Percentiles rank a stretch among this genome's conserved stretches.
Evolutionary conservation across 2,329 filamentous ascomycete genomes (phyloP).

Genomic region (Clarireedia sp.): DNA sequence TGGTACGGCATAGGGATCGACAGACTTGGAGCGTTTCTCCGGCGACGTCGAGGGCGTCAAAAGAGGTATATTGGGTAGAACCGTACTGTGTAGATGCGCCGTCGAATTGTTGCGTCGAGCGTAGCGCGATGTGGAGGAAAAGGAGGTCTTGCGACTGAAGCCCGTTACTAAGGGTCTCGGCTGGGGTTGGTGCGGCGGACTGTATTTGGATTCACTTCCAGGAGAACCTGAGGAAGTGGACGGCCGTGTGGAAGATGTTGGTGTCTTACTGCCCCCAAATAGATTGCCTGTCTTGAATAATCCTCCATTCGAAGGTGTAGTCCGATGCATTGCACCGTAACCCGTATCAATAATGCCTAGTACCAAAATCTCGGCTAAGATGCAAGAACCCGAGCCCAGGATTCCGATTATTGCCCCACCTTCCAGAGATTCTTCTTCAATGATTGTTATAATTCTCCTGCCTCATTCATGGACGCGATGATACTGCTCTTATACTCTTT

Average conservation of each 20-base stretch:
- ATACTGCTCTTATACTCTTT: too few species aligned
- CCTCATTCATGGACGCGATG: not conserved
- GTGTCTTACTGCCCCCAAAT: constrained; percentile 23
- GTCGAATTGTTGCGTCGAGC: constrained; percentile 36
- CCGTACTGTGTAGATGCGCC: constrained; percentile 10
- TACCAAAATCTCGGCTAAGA: constrained; percentile 8
- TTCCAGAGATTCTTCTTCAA: not conserved
- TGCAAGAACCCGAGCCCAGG: not conserved
- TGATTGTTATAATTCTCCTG: not conserved
- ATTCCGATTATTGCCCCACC: not conserved
- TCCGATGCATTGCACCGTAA: constrained; percentile 13
- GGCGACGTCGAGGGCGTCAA: constrained; percentile 10
- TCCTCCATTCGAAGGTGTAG: constrained; percentile 12
- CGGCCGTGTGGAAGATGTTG: constrained; percentile 21
- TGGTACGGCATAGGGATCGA: constrained; percentile 13
- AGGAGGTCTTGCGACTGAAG: constrained; percentile 47
- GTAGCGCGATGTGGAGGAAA: constrained; percentile 35
- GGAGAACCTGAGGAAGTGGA: constrained; percentile 23
- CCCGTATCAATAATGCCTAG: not conserved
- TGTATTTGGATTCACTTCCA: constrained; percentile 17
- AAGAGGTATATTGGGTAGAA: not conserved
- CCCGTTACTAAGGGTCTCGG: constrained; percentile 35
- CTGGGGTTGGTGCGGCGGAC: constrained; percentile 5
- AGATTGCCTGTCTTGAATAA: constrained; percentile 17
- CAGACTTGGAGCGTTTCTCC: constrained; percentile 17